Evolutionary conservation across 2,329 filamentous ascomycete species (phyloP).

Genomic region (Pseudophaeomoniella oleicola): DNA sequence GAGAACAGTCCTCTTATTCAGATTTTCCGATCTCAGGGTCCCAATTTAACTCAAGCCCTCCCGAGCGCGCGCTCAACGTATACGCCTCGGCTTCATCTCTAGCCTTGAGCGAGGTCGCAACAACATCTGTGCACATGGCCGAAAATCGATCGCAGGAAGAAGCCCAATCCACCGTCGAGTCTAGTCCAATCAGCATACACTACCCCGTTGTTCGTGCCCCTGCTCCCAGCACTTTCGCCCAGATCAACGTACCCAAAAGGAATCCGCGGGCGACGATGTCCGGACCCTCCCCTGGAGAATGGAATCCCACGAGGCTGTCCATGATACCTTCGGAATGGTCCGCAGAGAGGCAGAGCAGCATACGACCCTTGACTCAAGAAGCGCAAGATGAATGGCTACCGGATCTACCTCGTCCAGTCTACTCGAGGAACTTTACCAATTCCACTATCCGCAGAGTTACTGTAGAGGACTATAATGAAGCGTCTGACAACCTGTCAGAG

Average conservation of each 20-base stretch:
- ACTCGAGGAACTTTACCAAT: slow-evolving; percentile 6
- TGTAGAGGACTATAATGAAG: slow-evolving; percentile 9
- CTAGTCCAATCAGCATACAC: slow-evolving; percentile 11
- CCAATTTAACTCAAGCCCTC: slow-evolving; percentile 26
- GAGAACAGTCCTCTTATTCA: slow-evolving; percentile 16
- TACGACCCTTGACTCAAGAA: not conserved
- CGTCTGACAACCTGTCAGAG: slow-evolving; percentile 12
- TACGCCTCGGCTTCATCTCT: slow-evolving; percentile 19
- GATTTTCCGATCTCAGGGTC: slow-evolving; percentile 19
- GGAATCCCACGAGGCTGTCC: slow-evolving; percentile 26
- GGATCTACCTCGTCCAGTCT: not conserved
- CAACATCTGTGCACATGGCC: not conserved
- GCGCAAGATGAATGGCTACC: not conserved
- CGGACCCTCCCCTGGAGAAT: slow-evolving; percentile 19
- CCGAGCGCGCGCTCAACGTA: slow-evolving; percentile 17
- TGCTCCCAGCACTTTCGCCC: slow-evolving; percentile 25
- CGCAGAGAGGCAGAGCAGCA: slow-evolving; percentile 12
- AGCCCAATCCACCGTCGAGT: slow-evolving; percentile 20
- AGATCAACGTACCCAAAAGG: slow-evolving; percentile 15
- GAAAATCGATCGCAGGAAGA: slow-evolving; percentile 16
- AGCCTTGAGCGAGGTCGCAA: not conserved
- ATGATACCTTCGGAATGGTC: slow-evolving; percentile 29
- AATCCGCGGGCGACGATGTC: slow-evolving; percentile 17
- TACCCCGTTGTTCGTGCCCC: slow-evolving; percentile 17
- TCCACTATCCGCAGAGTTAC: slow-evolving; percentile 11